Conservation (phyloP, 1,139 yeast genomes). For the Magnusiomyces sp. region DNA sequence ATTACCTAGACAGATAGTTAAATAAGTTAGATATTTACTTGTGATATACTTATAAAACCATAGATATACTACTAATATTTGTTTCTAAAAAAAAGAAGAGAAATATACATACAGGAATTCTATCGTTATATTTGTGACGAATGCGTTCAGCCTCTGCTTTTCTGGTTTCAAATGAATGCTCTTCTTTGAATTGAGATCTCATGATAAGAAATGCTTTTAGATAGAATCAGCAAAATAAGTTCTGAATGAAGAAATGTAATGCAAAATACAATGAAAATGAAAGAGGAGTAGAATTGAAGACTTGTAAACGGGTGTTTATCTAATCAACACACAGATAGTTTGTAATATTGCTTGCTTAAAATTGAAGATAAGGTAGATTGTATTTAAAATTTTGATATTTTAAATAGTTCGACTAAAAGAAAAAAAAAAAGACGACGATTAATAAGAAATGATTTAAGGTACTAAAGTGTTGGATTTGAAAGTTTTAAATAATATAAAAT, state of each 20-base stretch:
- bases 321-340: too few relatives aligned
- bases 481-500: too few relatives aligned
- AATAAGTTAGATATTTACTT: not conserved
- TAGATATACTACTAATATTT: too few relatives aligned
- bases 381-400: too few relatives aligned
- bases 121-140: slow-evolving; percentile 77
- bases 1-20: slow-evolving; percentile 33
- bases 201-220: slow-evolving; percentile 23
- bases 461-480: too few relatives aligned
- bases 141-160: slow-evolving; percentile 93
- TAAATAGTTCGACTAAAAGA: too few relatives aligned
- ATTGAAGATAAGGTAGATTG: too few relatives aligned
- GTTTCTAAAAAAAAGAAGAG: slow-evolving; percentile 22
- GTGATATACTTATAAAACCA: too few relatives aligned
- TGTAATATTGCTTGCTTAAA: too few relatives aligned
- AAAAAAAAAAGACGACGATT: too few relatives aligned
- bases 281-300: not conserved
- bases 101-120: slow-evolving; percentile 56
- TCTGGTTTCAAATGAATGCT: slow-evolving; percentile 86
- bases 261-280: not conserved
- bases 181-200: slow-evolving; percentile 93
- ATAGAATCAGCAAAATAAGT: not conserved
- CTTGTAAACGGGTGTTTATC: not conserved
- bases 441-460: too few relatives aligned
- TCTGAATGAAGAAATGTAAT: not conserved